Evolutionary conservation across 2,329 filamentous ascomycete species (phyloP), one percentile per base, ranked within the genome.

Genomic region (Tolypocladium amazonense): DNA sequence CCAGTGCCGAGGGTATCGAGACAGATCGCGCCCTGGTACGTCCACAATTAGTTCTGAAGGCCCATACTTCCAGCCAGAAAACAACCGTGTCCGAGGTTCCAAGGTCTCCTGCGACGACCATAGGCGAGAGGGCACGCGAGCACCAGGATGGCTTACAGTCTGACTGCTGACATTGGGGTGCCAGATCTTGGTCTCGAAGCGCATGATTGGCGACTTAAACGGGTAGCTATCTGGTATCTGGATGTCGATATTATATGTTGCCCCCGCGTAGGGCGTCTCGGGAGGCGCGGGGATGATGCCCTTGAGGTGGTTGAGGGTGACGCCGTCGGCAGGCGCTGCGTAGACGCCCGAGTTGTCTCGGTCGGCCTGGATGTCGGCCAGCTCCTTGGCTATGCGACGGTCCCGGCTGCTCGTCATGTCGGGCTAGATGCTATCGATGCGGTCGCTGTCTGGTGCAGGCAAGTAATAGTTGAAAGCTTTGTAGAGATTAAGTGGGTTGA

Each of bases 81-180:
- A n/a, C 27, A 20, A n/a, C 39, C 39, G 27, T 12, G 15, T 4
- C 15, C 11, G 27, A 15, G 27, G 27, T 23, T 1, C 45, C 15
- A 12, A 35, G 18, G 4, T 53, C 50, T 30, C 30, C 18, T 12
- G 2, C 15, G 15, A 52, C 45, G 25, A 30, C 7, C 23, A 11
- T 15, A 25, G 25, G 14, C 47, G 27, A 52, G 25, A 11, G 47
- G 15, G 27, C 56, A 41, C 15, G 56, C 37, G 11, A 27, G 23
- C 18, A 18, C 14, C 14, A 23, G 2, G 20, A 33, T 11, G 23
- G 79, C 87, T 70, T 77, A 96, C 92, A 47, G 92, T 97, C 72
- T 94, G 89, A 69, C 89, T 93, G 80, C 90, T 95, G 76, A 99
- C 85, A 71, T 99, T 99, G 39, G 94, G 94, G 73, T 99, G 94